These are phyloP conservation scores for Arxiozyma telluris DNA, from an alignment of 1,139 yeast genomes.

Conservation along the genomic window DNA sequence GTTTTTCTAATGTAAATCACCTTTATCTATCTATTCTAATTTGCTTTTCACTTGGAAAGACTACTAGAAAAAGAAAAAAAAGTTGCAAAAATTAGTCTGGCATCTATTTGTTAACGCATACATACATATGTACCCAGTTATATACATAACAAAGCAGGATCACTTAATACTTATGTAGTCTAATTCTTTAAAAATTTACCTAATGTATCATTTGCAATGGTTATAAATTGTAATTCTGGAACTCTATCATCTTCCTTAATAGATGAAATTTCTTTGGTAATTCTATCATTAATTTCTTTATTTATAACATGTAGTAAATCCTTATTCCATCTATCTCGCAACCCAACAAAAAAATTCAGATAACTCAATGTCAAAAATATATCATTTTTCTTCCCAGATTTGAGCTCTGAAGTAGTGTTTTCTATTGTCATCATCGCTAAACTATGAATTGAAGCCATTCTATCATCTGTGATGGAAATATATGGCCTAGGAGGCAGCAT, in stretches of 20 bases:
- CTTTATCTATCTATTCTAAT: not conserved
- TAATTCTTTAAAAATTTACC: slow-evolving; percentile 4
- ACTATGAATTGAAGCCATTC: slow-evolving; percentile 27
- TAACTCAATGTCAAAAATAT: slow-evolving; percentile 20
- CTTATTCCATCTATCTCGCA: slow-evolving; percentile 24
- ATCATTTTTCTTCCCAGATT: slow-evolving; percentile 2
- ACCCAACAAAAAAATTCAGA: slow-evolving; percentile 20
- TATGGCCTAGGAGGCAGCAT: slow-evolving; percentile 25
- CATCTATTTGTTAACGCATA: not conserved
- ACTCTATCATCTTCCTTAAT: slow-evolving; percentile 1
- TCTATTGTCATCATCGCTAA: slow-evolving; percentile 19
- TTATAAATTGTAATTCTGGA: slow-evolving; percentile 24
- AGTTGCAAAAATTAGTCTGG: not conserved
- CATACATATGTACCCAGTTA: not conserved
- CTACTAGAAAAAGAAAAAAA: no score
- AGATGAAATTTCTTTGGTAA: slow-evolving; percentile 1
- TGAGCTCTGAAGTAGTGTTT: slow-evolving; percentile 1
- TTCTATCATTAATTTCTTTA: slow-evolving; percentile 10
- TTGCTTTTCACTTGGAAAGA: no score
- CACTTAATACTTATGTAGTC: not conserved
- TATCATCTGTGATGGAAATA: slow-evolving; percentile 20
- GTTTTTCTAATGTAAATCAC: not conserved
- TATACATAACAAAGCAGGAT: not conserved
- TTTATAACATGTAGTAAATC: slow-evolving; percentile 14
- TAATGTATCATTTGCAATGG: slow-evolving; percentile 20